A percentile compares a stretch with the other conserved stretches of the same genome.
phyloP scores from a whole-genome alignment of 2,329 filamentous ascomycete species.

The Aspergillus sp. region DNA sequence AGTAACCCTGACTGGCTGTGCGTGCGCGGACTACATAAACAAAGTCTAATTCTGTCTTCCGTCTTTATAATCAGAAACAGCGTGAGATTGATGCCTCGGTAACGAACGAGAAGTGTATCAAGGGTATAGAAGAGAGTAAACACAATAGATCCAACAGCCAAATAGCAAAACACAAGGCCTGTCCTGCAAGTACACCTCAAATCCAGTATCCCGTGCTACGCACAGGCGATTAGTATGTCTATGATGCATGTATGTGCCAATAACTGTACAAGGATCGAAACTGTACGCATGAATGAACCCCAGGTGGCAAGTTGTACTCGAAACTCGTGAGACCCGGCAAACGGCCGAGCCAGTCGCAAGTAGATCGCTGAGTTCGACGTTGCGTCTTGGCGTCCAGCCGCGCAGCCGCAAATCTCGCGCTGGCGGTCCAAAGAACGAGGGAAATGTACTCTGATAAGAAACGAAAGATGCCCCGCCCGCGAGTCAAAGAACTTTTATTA shows the following conservation, averaged over 20 bases:
- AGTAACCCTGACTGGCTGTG: neutral
- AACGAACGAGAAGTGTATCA: constrained; percentile 9
- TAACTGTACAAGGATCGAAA: constrained; percentile 10
- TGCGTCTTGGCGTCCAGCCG: neutral
- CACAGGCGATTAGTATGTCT: constrained; percentile 9
- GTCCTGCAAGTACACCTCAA: neutral
- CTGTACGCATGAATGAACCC: neutral
- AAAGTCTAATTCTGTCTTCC: neutral
- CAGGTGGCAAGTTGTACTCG: neutral
- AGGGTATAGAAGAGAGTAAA: constrained; percentile 7
- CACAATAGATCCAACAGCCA: constrained; percentile 4
- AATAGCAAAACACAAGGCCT: constrained; percentile 2
- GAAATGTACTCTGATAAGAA: neutral
- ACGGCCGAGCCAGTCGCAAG: neutral
- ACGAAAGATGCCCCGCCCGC: constrained; percentile 3
- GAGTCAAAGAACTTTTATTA: constrained; percentile 6
- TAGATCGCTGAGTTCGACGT: neutral
- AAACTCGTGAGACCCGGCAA: neutral
- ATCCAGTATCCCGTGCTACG: neutral
- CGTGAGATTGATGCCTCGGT: constrained; percentile 4
- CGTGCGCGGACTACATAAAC: neutral
- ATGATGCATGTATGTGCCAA: constrained; percentile 11
- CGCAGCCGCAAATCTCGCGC: neutral
- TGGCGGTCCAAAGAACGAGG: neutral
- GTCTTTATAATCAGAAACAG: neutral